Evolutionary conservation across 768 basidiomycete genomes (phyloP).

Genomic region (Lepiota brunneoincarnata): DNA sequence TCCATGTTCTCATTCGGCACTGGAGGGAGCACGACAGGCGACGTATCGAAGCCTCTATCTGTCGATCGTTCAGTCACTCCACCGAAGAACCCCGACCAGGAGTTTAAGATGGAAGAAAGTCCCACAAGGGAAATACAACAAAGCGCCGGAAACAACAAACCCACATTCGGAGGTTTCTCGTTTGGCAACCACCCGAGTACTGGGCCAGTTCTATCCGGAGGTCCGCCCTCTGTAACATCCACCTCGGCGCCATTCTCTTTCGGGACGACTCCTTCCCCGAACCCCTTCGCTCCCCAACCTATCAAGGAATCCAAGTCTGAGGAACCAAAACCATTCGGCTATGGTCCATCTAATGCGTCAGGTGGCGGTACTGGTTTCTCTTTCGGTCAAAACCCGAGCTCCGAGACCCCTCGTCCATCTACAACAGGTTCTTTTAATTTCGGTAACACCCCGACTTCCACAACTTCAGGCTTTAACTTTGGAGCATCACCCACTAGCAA

Average conservation of each 20-base stretch:
- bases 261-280: constrained; percentile 33
- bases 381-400: constrained; percentile 41
- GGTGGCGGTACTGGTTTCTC: constrained; percentile 30
- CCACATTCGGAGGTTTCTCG: constrained; percentile 43
- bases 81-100: constrained; percentile 60
- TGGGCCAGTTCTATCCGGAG: constrained; percentile 28
- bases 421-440: constrained; percentile 50
- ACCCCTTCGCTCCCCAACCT: constrained; percentile 39
- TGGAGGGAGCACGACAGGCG: constrained; percentile 42
- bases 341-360: constrained; percentile 31
- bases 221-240: constrained; percentile 19
- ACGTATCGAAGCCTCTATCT: constrained; percentile 26
- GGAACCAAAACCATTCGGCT: constrained; percentile 45
- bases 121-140: constrained; percentile 64
- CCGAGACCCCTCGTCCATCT: constrained; percentile 36
- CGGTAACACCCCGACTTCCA: constrained; percentile 34
- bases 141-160: constrained; percentile 36
- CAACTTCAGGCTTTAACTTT: constrained; percentile 37
- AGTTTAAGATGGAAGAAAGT: constrained; percentile 81
- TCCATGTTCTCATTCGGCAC: constrained; percentile 49
- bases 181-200: constrained; percentile 34
- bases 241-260: constrained; percentile 38
- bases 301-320: constrained; percentile 42
- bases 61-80: constrained; percentile 58
- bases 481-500: constrained; percentile 33